phyloP scores from a whole-genome alignment of 441 rosid species.

The Corymbia calophylla region DNA sequence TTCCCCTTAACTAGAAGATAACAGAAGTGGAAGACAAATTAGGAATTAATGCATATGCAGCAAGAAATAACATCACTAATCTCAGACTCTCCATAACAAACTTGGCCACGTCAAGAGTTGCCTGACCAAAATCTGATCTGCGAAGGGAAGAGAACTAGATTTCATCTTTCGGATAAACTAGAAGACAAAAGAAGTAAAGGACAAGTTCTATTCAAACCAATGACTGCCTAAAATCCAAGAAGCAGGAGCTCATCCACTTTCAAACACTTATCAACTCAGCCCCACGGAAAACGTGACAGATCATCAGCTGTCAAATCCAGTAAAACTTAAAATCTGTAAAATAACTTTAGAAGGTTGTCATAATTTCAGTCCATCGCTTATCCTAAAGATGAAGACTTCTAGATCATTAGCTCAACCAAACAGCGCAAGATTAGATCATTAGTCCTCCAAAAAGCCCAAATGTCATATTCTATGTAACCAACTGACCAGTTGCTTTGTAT shows the following conservation, averaged over 20 bases:
- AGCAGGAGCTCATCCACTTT: not conserved
- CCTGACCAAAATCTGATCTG: too few species aligned
- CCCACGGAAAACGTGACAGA: not conserved
- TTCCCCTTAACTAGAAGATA: too few species aligned
- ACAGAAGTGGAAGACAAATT: too few species aligned
- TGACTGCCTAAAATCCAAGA: not conserved
- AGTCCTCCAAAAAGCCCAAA: not conserved
- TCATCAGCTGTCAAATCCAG: not conserved
- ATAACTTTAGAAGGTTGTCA: not conserved
- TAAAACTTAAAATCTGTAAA: too few species aligned
- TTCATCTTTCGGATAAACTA: too few species aligned
- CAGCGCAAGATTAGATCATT: not conserved
- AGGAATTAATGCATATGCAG: too few species aligned
- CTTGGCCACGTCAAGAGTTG: too few species aligned
- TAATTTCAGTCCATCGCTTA: not conserved
- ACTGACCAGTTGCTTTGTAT: not conserved
- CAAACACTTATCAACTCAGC: not conserved
- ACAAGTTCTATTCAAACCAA: too few species aligned
- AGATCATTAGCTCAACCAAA: not conserved
- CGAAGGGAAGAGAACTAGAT: too few species aligned
- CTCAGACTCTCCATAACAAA: too few species aligned
- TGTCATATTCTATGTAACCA: not conserved
- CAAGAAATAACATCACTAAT: too few species aligned
- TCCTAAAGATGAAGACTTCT: not conserved
- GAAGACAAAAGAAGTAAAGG: not conserved